Conservation (phyloP, 1,284 basidiomycete species). For the Hemileccinum hortonii region DNA sequence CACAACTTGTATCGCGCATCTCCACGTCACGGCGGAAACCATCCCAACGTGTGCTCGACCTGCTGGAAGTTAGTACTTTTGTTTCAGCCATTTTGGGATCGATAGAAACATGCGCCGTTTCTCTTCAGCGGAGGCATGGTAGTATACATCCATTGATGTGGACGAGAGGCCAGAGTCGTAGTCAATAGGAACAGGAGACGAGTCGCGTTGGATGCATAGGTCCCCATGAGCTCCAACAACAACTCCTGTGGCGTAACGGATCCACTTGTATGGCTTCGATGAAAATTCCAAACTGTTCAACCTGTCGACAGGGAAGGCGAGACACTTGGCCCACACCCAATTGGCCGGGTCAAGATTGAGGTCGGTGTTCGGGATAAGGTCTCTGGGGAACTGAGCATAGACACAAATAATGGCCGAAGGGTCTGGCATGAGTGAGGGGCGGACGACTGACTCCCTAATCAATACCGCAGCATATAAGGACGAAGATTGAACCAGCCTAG, state of each 20-base stretch:
- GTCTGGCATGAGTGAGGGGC: too few relatives aligned
- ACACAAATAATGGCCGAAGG: too few relatives aligned
- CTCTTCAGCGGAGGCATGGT: not conserved
- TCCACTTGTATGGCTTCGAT: conserved; percentile 2
- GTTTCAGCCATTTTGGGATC: not conserved
- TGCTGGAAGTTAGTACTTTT: not conserved
- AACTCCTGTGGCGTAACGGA: conserved; percentile 5
- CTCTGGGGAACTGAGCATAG: too few relatives aligned
- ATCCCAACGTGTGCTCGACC: not conserved
- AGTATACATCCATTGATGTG: not conserved
- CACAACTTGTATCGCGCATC: not conserved
- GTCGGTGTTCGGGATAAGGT: too few relatives aligned
- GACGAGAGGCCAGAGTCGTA: not conserved
- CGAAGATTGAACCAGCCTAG: too few relatives aligned
- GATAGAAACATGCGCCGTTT: not conserved
- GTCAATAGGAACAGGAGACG: not conserved
- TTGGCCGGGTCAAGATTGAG: too few relatives aligned
- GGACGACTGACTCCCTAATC: too few relatives aligned
- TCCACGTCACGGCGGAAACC: not conserved
- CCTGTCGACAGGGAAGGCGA: too few relatives aligned
- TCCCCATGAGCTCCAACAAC: not conserved
- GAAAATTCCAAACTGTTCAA: not conserved
- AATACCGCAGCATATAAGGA: too few relatives aligned
- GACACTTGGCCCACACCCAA: too few relatives aligned
- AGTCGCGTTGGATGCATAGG: not conserved